Percentiles rank a stretch among this genome's conserved stretches.
phyloP scores from a whole-genome alignment of 2,329 filamentous ascomycete species.

The Alternaria novae-zelandiae region DNA sequence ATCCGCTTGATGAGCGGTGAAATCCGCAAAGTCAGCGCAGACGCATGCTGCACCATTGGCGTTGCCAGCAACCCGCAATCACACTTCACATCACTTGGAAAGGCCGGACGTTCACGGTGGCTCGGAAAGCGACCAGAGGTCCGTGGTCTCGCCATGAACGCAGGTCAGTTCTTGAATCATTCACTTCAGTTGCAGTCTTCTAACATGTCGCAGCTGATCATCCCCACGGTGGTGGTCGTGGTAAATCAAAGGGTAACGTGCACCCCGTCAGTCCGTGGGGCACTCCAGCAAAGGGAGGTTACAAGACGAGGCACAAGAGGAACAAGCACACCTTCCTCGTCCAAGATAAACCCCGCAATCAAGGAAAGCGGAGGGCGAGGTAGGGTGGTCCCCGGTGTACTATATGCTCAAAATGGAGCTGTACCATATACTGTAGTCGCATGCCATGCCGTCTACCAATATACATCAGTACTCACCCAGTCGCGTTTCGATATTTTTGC shows the following conservation, averaged over 20 bases:
- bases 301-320: slow-evolving; percentile 87
- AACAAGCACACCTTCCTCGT: slow-evolving; percentile 95
- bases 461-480: slow-evolving; percentile 2
- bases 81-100: slow-evolving; percentile 89
- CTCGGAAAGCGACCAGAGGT: slow-evolving; percentile 94
- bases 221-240: slow-evolving; percentile 97
- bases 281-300: slow-evolving; percentile 83
- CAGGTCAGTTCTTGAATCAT: slow-evolving; percentile 60
- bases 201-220: slow-evolving; percentile 71
- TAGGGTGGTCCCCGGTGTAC: slow-evolving; percentile 29
- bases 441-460: slow-evolving; percentile 12
- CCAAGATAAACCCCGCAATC: slow-evolving; percentile 80
- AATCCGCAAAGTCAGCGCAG: slow-evolving; percentile 83
- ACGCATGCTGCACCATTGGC: slow-evolving; percentile 93
- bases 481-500: background rate
- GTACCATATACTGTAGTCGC: slow-evolving; percentile 23
- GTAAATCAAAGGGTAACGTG: slow-evolving; percentile 98
- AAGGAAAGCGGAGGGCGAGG: slow-evolving; percentile 75
- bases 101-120: slow-evolving; percentile 93
- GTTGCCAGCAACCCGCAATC: slow-evolving; percentile 92
- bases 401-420: slow-evolving; percentile 13
- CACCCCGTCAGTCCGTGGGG: slow-evolving; percentile 97
- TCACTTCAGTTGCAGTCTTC: background rate
- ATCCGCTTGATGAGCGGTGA: slow-evolving; percentile 92
- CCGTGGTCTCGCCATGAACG: slow-evolving; percentile 98